Evolutionary conservation across 495 filamentous ascomycete species (phyloP).

Genomic region (Tuber melanosporum): DNA sequence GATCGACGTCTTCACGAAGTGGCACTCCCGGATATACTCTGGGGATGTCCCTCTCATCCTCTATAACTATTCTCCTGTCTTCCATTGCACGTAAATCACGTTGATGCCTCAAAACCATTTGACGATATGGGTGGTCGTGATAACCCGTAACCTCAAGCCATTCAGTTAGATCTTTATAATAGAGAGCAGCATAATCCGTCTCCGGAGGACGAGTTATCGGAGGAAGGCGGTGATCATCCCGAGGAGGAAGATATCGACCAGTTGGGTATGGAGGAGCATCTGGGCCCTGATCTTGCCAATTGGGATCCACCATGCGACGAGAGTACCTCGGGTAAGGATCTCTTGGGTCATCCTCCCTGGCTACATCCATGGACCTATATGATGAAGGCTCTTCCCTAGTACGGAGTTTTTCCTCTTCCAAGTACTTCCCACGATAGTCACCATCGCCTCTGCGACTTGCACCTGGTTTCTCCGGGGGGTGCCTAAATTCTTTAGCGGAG

Average conservation of each 20-base stretch:
- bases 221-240: slow-evolving; percentile 37
- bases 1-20: slow-evolving; percentile 22
- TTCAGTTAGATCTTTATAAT: slow-evolving; percentile 51
- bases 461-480: slow-evolving; percentile 32
- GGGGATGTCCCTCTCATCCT: slow-evolving; percentile 27
- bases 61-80: slow-evolving; percentile 35
- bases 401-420: slow-evolving; percentile 33
- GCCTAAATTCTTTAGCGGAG: slow-evolving; percentile 37
- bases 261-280: slow-evolving; percentile 29
- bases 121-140: slow-evolving; percentile 50
- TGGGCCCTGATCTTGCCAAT: slow-evolving; percentile 23
- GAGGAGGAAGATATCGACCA: slow-evolving; percentile 35
- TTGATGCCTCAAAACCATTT: slow-evolving; percentile 47
- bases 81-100: slow-evolving; percentile 47
- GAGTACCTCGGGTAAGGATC: slow-evolving; percentile 36
- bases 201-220: slow-evolving; percentile 33
- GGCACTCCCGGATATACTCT: slow-evolving; percentile 28
- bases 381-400: slow-evolving; percentile 30
- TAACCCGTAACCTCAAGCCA: slow-evolving; percentile 59
- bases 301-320: slow-evolving; percentile 21
- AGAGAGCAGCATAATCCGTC: slow-evolving; percentile 40
- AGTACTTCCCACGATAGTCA: slow-evolving; percentile 33
- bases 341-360: slow-evolving; percentile 29
- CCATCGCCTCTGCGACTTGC: slow-evolving; percentile 29
- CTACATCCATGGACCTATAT: slow-evolving; percentile 32